Conservation (phyloP, 2,329 filamentous ascomycete species). For the Fusarium verrucosum region DNA sequence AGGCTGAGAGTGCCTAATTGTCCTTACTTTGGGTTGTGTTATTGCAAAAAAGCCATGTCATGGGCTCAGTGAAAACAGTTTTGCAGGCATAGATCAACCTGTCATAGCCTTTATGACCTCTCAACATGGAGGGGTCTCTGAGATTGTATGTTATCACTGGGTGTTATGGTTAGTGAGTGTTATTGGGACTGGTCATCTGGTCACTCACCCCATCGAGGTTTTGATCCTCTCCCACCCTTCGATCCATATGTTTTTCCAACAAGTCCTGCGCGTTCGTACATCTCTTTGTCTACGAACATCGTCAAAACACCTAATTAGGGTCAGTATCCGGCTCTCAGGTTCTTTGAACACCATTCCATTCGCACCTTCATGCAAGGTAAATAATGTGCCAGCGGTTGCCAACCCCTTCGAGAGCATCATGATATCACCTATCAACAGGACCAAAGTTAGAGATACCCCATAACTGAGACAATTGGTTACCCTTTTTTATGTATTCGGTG, state of each 20-base stretch:
- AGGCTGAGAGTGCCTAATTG: constrained; percentile 1
- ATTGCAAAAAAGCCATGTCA: constrained; percentile 83
- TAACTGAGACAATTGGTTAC: constrained; percentile 52
- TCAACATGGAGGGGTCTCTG: constrained; percentile 76
- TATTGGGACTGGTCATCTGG: background rate
- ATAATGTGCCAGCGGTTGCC: constrained; percentile 74
- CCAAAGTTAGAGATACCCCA: background rate
- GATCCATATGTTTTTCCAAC: constrained; percentile 72
- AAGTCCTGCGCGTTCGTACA: constrained; percentile 84
- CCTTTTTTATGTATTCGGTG: constrained; percentile 82
- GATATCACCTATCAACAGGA: constrained; percentile 68
- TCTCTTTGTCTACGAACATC: constrained; percentile 81
- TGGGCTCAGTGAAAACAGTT: constrained; percentile 73
- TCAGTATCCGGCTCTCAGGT: constrained; percentile 1
- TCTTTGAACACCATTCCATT: background rate
- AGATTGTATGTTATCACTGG: constrained; percentile 82
- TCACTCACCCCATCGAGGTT: constrained; percentile 76
- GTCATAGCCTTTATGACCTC: constrained; percentile 85
- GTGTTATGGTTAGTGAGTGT: constrained; percentile 39
- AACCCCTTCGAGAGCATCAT: constrained; percentile 85
- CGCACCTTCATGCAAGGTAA: constrained; percentile 74
- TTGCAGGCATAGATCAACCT: constrained; percentile 80
- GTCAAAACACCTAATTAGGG: constrained; percentile 68
- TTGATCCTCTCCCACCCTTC: constrained; percentile 67
- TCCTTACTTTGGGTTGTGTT: constrained; percentile 49